These are phyloP conservation scores for Apophysomyces sp. DNA, from an alignment of 371 early-diverging fungal genomes.

Conservation along the genomic window DNA sequence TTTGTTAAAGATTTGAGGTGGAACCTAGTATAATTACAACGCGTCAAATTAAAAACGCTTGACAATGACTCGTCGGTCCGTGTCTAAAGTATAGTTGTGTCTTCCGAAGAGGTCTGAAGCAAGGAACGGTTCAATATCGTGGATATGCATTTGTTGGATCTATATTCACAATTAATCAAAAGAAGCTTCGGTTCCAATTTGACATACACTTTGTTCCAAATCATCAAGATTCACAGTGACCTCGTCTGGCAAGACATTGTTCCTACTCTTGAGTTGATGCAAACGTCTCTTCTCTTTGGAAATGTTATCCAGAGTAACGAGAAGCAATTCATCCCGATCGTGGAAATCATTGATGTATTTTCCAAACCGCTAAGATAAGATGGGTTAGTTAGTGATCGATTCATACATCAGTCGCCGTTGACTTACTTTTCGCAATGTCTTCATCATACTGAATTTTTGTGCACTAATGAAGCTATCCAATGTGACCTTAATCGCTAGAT, in stretches of 20 bases:
- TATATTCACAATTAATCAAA: conserved; percentile 7
- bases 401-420: neutral
- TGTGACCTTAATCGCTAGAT: conserved; percentile 93
- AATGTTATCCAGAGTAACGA: conserved; percentile 72
- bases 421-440: conserved; percentile 65
- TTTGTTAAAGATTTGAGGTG: no score
- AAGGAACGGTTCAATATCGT: conserved; percentile 65
- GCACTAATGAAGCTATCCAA: conserved; percentile 95
- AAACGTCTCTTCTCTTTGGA: conserved; percentile 76
- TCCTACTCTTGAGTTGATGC: conserved; percentile 52
- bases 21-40: neutral
- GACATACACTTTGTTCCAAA: conserved; percentile 51
- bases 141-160: conserved; percentile 59
- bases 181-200: neutral
- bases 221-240: conserved; percentile 64
- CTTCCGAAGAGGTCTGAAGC: conserved; percentile 41
- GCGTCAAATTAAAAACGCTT: conserved; percentile 18
- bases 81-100: conserved; percentile 42
- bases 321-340: conserved; percentile 81
- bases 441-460: conserved; percentile 96
- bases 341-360: conserved; percentile 79
- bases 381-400: neutral
- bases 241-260: conserved; percentile 53
- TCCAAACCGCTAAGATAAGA: conserved; percentile 63
- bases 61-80: conserved; percentile 33